Percentiles rank a stretch among this genome's conserved stretches.
phyloP scores from a whole-genome alignment of 2,329 filamentous ascomycete species.

The Fonsecaea pugnacius region DNA sequence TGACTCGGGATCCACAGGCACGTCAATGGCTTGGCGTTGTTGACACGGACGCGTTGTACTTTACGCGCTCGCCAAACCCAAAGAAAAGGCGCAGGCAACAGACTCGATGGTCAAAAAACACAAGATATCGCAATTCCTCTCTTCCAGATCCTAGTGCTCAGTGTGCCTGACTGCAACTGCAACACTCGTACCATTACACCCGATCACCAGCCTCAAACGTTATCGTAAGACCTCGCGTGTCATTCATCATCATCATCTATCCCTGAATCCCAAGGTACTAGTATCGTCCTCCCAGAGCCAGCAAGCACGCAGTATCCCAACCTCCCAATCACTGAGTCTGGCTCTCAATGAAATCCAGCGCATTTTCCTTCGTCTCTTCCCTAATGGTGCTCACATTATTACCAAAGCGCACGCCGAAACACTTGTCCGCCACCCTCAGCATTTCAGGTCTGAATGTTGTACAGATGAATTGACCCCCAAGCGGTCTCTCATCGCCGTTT shows the following conservation, averaged over 20 bases:
- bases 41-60: constrained; percentile 7
- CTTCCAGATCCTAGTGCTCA: not conserved
- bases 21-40: constrained; percentile 9
- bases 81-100: not conserved
- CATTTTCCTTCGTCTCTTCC: constrained; percentile 83
- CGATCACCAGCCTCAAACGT: not conserved
- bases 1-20: constrained; percentile 4
- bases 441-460: constrained; percentile 98
- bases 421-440: constrained; percentile 92
- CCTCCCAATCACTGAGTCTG: constrained; percentile 54
- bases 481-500: constrained; percentile 43
- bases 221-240: not conserved
- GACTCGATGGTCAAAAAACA: not conserved
- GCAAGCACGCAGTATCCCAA: not conserved
- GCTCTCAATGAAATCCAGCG: constrained; percentile 91
- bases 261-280: not conserved
- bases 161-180: not conserved
- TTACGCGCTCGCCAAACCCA: not conserved
- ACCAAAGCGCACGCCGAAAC: constrained; percentile 88
- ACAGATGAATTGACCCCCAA: constrained; percentile 84
- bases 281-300: not conserved
- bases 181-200: not conserved
- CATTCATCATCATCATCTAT: not conserved
- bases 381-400: constrained; percentile 95
- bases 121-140: not conserved